Conservation (phyloP, 2,329 filamentous ascomycete genomes). For the Beauveria sp. region DNA sequence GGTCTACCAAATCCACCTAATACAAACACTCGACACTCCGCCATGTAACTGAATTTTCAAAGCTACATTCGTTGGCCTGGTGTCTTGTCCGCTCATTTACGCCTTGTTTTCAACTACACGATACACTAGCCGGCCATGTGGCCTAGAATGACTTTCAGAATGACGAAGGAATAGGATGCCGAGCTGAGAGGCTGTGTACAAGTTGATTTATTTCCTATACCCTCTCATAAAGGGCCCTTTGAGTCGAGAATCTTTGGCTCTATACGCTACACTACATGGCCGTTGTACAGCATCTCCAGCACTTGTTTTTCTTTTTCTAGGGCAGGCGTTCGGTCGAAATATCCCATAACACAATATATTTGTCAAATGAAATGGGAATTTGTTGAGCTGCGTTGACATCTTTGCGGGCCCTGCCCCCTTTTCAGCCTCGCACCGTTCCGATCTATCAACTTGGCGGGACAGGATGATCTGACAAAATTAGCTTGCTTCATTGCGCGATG, state of each 20-base stretch:
- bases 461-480: no score
- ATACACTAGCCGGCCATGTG: not conserved
- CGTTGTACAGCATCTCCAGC: not conserved
- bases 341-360: not conserved
- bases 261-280: not conserved
- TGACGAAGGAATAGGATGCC: not conserved
- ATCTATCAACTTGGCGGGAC: not conserved
- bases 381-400: not conserved
- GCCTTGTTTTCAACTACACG: not conserved
- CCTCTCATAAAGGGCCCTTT: not conserved
- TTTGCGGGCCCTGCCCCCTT: not conserved
- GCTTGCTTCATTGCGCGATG: not conserved
- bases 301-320: not conserved
- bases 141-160: not conserved
- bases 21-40: not conserved
- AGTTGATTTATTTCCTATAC: not conserved
- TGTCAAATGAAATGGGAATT: not conserved
- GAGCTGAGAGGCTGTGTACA: not conserved
- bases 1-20: not conserved
- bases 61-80: not conserved
- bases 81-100: not conserved
- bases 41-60: not conserved
- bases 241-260: not conserved
- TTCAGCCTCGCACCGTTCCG: not conserved
- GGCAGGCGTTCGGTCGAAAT: constrained; percentile 1